Conservation (phyloP, 495 filamentous ascomycete species). For the Letharia lupina region DNA sequence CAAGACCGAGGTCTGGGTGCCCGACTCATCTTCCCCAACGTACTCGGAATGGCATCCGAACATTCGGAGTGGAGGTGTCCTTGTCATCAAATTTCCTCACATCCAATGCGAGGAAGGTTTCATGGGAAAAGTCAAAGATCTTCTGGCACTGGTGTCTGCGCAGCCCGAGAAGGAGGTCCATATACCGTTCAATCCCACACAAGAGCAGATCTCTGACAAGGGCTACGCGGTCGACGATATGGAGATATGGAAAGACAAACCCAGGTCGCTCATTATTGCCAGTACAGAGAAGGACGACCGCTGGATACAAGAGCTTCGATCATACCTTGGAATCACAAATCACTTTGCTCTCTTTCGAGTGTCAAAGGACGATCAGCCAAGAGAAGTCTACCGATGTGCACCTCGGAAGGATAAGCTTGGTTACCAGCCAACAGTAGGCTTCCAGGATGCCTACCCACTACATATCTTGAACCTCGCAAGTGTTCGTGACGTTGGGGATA, state of each 20-base stretch:
- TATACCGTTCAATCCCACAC: constrained; percentile 57
- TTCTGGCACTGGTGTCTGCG: constrained; percentile 16
- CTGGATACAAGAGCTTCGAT: constrained; percentile 37
- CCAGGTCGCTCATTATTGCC: constrained; percentile 51
- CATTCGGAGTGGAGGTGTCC: constrained; percentile 46
- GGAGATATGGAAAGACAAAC: constrained; percentile 71
- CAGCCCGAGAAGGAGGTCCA: constrained; percentile 37
- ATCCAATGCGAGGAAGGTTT: constrained; percentile 18
- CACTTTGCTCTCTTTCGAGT: constrained; percentile 65
- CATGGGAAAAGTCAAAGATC: background rate
- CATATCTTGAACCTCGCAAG: constrained; percentile 71
- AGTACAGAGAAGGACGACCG: constrained; percentile 34
- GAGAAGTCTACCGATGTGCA: constrained; percentile 68
- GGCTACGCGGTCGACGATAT: constrained; percentile 56
- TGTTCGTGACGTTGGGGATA: constrained; percentile 50
- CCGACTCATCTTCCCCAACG: constrained; percentile 50
- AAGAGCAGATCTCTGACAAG: constrained; percentile 40
- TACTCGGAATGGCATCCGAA: constrained; percentile 37
- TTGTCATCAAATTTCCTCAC: constrained; percentile 44
- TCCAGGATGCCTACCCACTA: constrained; percentile 84
- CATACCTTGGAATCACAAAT: constrained; percentile 55
- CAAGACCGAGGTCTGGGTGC: constrained; percentile 69
- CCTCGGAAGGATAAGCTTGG: constrained; percentile 59
- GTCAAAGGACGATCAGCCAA: constrained; percentile 43
- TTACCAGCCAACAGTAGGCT: constrained; percentile 69